Evolutionary conservation across 2,329 filamentous ascomycete species (phyloP), one percentile per base, ranked within the genome.

Genomic region (Byssoonygena ceratinophila): DNA sequence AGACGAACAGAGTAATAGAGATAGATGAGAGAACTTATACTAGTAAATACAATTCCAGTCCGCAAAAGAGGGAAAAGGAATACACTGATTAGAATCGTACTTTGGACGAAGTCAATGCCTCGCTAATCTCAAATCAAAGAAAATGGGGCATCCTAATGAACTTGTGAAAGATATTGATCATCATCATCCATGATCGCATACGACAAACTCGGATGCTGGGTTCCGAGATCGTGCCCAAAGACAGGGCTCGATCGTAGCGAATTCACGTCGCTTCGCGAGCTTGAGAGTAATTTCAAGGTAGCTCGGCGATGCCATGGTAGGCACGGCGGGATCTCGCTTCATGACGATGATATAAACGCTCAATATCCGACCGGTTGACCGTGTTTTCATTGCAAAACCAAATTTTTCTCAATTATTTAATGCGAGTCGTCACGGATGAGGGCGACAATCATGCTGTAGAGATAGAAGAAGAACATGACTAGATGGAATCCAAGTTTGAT

Each of bases 391-490:
- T 52, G 63, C 65, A 63, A 67, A 57, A 52, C 64, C 67, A 61
- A 66, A n/a, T n/a, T 61, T 60, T 65, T 61, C 48, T 60, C 59
- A 54, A 64, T 63, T 59, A 71, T 61, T 83, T 84, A 94, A 72
- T 89, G 81, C 55, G 85, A 81, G 75, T 98, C 92, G 71, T 97
- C 92, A 66, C 85, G 84, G 76, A 98, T 98, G 58, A 98, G 80
- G 60, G 92, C 91, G 59, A 96, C 91, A 63, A 92, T 92, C 87
- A 92, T 94, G 83, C 87, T 94, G 81, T 95, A 95, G 53, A 98
- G 85, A 76, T 98, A 98, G 81, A 97, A 98, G 83, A 98, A 98
- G 81, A 98, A 98, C 89, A 98, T 96, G 74, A 98, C 72, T 56
- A 98, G 78, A 73, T 98, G 92, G 79, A 98, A 98, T 53, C 91